A percentile compares a stretch with the other conserved stretches of the same genome.
These are phyloP conservation scores for Lipomyces japonicus DNA, from an alignment of 805 yeast species.

Conservation along the genomic window DNA sequence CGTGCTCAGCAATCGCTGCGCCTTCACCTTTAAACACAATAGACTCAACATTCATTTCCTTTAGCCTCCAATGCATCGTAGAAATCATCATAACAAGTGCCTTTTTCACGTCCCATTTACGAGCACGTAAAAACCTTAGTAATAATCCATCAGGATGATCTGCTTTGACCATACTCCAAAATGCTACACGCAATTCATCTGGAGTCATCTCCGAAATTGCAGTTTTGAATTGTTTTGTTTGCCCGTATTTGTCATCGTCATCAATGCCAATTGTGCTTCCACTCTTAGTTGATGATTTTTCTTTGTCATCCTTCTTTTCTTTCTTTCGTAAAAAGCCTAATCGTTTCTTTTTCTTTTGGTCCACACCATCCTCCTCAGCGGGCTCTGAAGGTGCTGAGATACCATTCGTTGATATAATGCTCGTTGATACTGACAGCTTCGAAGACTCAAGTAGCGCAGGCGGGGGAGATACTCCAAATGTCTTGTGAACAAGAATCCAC, in stretches of 20 bases:
- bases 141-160: slow-evolving; percentile 83
- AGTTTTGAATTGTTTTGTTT: slow-evolving; percentile 41
- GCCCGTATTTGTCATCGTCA: slow-evolving; percentile 31
- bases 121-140: slow-evolving; percentile 84
- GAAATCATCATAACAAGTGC: slow-evolving; percentile 78
- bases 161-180: slow-evolving; percentile 61
- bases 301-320: slow-evolving; percentile 13
- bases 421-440: slow-evolving; percentile 4
- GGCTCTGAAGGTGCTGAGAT: slow-evolving; percentile 5
- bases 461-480: slow-evolving; percentile 27
- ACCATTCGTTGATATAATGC: slow-evolving; percentile 12
- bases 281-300: slow-evolving; percentile 1
- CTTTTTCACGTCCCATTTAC: slow-evolving; percentile 81
- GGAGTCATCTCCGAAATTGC: slow-evolving; percentile 53
- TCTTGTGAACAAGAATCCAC: slow-evolving; percentile 34
- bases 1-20: slow-evolving; percentile 47
- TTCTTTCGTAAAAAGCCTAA: slow-evolving; percentile 30
- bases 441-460: slow-evolving; percentile 29
- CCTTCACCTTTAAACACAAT: slow-evolving; percentile 71
- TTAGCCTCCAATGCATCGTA: slow-evolving; percentile 85
- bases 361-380: slow-evolving; percentile 1
- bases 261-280: slow-evolving; percentile 9
- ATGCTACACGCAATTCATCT: slow-evolving; percentile 47
- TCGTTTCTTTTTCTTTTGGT: slow-evolving; percentile 25
- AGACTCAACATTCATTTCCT: slow-evolving; percentile 55